phyloP scores from a whole-genome alignment of 495 filamentous ascomycete species.

The Halenospora varia region DNA sequence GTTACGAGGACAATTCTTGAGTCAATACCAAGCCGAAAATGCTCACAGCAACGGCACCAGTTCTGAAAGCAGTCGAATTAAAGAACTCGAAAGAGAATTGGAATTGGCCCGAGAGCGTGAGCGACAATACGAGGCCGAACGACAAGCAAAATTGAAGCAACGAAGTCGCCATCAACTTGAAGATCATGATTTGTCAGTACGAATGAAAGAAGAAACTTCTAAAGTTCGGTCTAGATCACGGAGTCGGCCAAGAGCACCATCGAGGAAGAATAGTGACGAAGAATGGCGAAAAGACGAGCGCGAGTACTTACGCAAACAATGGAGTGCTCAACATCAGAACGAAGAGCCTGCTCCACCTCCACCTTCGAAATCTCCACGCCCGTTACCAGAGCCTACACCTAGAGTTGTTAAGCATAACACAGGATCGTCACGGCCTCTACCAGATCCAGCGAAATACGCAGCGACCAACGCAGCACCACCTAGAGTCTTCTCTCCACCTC shows the following conservation, averaged over 20 bases:
- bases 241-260: slow-evolving; percentile 38
- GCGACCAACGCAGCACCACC: slow-evolving; percentile 14
- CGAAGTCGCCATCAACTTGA: slow-evolving; percentile 14
- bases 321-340: slow-evolving; percentile 49
- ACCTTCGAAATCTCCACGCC: slow-evolving; percentile 36
- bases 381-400: slow-evolving; percentile 23
- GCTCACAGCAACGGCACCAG: slow-evolving; percentile 11
- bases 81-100: slow-evolving; percentile 80
- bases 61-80: slow-evolving; percentile 53
- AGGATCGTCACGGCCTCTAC: slow-evolving; percentile 41
- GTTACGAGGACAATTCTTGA: slow-evolving; percentile 79
- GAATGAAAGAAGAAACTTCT: slow-evolving; percentile 29
- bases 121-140: slow-evolving; percentile 74
- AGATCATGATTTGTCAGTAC: slow-evolving; percentile 23
- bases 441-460: slow-evolving; percentile 43
- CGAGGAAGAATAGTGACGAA: slow-evolving; percentile 39
- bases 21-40: slow-evolving; percentile 74
- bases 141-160: slow-evolving; percentile 50
- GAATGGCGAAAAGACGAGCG: slow-evolving; percentile 73
- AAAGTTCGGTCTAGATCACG: slow-evolving; percentile 34
- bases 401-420: slow-evolving; percentile 24
- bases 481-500: slow-evolving; percentile 23
- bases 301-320: slow-evolving; percentile 66
- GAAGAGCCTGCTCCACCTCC: slow-evolving; percentile 35
- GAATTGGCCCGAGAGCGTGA: slow-evolving; percentile 84